A percentile compares a stretch with the other conserved stretches of the same genome.
phyloP scores from a whole-genome alignment of 108 stramenopile species.

The Cyclotella choctawhatcheeana region DNA sequence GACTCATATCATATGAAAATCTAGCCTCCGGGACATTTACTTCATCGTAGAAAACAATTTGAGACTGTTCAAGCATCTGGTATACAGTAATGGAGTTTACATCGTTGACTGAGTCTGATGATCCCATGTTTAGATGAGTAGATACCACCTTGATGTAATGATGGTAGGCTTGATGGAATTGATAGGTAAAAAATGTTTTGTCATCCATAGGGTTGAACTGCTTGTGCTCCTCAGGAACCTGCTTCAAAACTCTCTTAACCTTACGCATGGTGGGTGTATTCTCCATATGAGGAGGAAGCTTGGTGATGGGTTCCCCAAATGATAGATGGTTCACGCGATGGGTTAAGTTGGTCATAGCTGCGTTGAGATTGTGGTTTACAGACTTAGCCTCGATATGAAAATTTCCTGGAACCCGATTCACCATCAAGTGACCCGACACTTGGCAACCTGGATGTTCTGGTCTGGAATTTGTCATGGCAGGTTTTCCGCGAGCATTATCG shows the following conservation, averaged over 20 bases:
- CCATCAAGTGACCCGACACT: slow-evolving; percentile 76
- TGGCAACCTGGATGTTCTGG: slow-evolving; percentile 93
- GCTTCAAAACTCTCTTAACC: slow-evolving; percentile 79
- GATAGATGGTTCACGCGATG: slow-evolving; percentile 94
- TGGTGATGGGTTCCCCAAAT: slow-evolving; percentile 84
- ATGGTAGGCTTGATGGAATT: slow-evolving; percentile 93
- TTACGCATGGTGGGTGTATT: slow-evolving; percentile 57
- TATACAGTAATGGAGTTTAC: slow-evolving; percentile 76
- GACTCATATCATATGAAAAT: slow-evolving; percentile 92
- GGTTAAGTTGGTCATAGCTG: slow-evolving; percentile 94
- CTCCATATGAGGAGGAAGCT: slow-evolving; percentile 45
- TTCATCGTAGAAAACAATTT: slow-evolving; percentile 87
- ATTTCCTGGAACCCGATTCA: slow-evolving; percentile 96
- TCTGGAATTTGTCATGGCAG: slow-evolving; percentile 50
- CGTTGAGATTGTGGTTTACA: slow-evolving; percentile 94
- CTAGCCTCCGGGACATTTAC: slow-evolving; percentile 89
- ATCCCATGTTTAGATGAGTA: slow-evolving; percentile 84
- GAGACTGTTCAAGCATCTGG: slow-evolving; percentile 90
- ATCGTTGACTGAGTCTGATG: slow-evolving; percentile 26
- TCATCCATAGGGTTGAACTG: slow-evolving; percentile 90
- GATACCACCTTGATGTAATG: slow-evolving; percentile 99
- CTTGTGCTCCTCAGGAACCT: slow-evolving; percentile 82
- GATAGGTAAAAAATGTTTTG: slow-evolving; percentile 58
- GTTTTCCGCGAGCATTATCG: slow-evolving; percentile 46
- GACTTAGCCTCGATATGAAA: slow-evolving; percentile 98